Conservation (phyloP, 2,329 filamentous ascomycete genomes). For the Verticillium tricorpus region DNA sequence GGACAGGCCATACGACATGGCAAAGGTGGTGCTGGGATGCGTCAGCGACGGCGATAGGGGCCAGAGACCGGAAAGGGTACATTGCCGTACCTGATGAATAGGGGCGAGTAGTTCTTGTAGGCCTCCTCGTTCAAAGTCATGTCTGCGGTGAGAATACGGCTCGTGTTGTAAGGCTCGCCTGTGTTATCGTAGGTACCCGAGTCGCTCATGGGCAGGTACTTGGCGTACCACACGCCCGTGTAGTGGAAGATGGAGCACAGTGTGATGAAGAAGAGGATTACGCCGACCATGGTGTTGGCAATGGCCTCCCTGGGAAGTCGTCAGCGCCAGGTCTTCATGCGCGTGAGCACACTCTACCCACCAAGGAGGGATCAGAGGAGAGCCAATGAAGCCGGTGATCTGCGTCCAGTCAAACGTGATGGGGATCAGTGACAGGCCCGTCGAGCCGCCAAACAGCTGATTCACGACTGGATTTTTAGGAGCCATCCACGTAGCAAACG, state of each 20-base stretch:
- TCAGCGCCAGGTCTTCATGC: background rate
- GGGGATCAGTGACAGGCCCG: constrained; percentile 63
- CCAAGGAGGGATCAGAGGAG: constrained; percentile 67
- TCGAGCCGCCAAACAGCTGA: constrained; percentile 66
- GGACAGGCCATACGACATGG: constrained; percentile 64
- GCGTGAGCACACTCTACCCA: constrained; percentile 23
- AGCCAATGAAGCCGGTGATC: constrained; percentile 62
- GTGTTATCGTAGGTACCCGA: constrained; percentile 69
- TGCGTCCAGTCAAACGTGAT: constrained; percentile 77
- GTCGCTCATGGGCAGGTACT: constrained; percentile 66
- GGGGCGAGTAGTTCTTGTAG: constrained; percentile 63
- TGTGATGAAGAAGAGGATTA: constrained; percentile 62
- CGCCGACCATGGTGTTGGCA: constrained; percentile 65
- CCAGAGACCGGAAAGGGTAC: too few relatives aligned
- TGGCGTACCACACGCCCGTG: constrained; percentile 57
- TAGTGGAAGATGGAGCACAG: constrained; percentile 59
- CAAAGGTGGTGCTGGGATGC: constrained; percentile 60
- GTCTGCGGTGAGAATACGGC: constrained; percentile 55
- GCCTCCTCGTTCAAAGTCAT: constrained; percentile 59
- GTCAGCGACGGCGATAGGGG: background rate
- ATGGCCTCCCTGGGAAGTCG: constrained; percentile 56
- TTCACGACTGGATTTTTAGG: constrained; percentile 66
- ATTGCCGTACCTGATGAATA: constrained; percentile 51
- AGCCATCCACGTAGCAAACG: constrained; percentile 67
- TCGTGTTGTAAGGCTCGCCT: constrained; percentile 58